Evolutionary conservation across 2,329 filamentous ascomycete genomes (phyloP).

Genomic region (Pseudogymnoascus sp.): DNA sequence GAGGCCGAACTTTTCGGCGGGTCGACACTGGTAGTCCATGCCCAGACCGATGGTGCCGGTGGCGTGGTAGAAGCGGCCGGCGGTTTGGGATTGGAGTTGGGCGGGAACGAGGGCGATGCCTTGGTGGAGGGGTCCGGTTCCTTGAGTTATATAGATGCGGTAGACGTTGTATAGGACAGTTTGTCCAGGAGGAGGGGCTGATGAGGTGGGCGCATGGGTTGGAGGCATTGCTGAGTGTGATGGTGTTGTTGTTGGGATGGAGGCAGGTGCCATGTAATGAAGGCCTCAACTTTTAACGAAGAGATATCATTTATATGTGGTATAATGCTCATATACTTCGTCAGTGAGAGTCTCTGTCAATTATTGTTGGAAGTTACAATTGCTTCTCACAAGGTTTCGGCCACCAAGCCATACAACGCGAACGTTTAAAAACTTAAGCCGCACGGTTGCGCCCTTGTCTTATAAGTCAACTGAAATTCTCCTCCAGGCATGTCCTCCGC

Average conservation of each 20-base stretch:
- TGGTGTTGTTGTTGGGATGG: neutral
- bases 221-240: neutral
- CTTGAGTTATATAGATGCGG: neutral
- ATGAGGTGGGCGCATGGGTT: neutral
- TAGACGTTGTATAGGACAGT: neutral
- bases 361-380: neutral
- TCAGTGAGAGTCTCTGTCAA: neutral
- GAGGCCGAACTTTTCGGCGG: neutral
- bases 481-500: neutral
- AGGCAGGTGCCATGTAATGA: neutral
- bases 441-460: neutral
- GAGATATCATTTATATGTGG: neutral
- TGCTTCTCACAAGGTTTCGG: neutral
- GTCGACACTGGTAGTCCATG: neutral
- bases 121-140: neutral
- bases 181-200: neutral
- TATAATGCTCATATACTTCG: neutral
- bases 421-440: neutral
- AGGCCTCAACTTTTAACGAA: neutral
- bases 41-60: neutral
- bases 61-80: constrained; percentile 1
- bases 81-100: neutral
- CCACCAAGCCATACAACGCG: neutral
- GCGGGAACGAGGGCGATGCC: neutral
- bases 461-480: neutral